phyloP scores from a whole-genome alignment of 2,329 filamentous ascomycete species.

The Knufia petricola region DNA sequence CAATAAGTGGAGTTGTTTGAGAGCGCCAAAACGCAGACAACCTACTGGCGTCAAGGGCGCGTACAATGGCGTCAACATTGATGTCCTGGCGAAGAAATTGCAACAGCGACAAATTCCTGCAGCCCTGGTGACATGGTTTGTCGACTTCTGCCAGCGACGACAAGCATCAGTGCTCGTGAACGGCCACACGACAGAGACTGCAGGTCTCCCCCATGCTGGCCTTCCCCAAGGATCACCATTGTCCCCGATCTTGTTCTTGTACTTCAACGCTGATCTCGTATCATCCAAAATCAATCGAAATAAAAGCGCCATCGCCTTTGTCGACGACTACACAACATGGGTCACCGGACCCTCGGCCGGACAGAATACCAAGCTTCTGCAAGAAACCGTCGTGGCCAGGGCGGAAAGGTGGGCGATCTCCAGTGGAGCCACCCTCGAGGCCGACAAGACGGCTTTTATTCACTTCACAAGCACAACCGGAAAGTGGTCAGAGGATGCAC shows the following conservation, averaged over 20 bases:
- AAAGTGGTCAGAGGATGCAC: slow-evolving; percentile 11
- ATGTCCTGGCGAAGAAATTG: too few species aligned
- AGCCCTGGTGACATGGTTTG: neutral
- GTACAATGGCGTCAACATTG: too few species aligned
- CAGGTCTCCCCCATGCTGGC: slow-evolving; percentile 11
- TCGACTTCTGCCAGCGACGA: neutral
- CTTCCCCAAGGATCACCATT: slow-evolving; percentile 29
- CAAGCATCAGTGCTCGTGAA: neutral
- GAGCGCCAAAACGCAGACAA: too few species aligned
- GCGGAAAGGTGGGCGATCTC: slow-evolving; percentile 24
- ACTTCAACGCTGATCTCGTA: slow-evolving; percentile 32
- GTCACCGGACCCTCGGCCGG: slow-evolving; percentile 8
- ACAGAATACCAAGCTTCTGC: neutral
- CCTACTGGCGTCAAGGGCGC: too few species aligned
- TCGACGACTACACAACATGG: slow-evolving; percentile 23
- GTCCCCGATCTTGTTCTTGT: slow-evolving; percentile 31
- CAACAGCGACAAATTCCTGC: too few species aligned
- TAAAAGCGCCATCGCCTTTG: slow-evolving; percentile 26
- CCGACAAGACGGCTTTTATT: slow-evolving; percentile 28
- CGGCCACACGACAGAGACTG: neutral
- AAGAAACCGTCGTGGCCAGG: slow-evolving; percentile 13
- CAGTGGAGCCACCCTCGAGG: slow-evolving; percentile 28
- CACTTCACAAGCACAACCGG: slow-evolving; percentile 26
- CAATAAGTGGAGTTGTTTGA: too few species aligned
- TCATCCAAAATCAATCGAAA: slow-evolving; percentile 25